phyloP scores from a whole-genome alignment of 2,329 filamentous ascomycete species.

The Ophiosphaerella narmari region DNA sequence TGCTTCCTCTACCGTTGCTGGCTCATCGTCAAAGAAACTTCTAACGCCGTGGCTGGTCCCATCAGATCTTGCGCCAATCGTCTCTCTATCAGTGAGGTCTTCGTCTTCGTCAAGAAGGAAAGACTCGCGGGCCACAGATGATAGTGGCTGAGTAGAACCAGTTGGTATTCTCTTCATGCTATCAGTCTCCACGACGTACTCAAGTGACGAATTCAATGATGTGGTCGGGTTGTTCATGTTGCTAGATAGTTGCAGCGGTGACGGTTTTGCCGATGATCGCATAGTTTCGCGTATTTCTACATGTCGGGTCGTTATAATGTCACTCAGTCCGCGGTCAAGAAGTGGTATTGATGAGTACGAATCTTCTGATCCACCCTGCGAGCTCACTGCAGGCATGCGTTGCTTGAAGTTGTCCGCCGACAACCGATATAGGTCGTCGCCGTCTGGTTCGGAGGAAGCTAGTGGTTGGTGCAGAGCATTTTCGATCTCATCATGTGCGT shows the following conservation, averaged over 20 bases:
- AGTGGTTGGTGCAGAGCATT: constrained; percentile 35
- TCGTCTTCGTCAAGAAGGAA: constrained; percentile 60
- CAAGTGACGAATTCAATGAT: constrained; percentile 56
- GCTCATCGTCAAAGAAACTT: constrained; percentile 57
- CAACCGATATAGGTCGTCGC: constrained; percentile 37
- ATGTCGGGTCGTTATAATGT: constrained; percentile 22
- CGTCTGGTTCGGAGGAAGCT: constrained; percentile 31
- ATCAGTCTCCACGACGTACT: constrained; percentile 57
- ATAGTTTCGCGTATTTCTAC: constrained; percentile 51
- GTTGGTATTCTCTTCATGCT: constrained; percentile 55
- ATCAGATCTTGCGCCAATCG: constrained; percentile 54
- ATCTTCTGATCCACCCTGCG: constrained; percentile 65
- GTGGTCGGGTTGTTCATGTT: constrained; percentile 20
- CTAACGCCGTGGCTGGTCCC: constrained; percentile 47
- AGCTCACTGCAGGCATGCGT: constrained; percentile 35
- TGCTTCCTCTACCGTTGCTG: constrained; percentile 40
- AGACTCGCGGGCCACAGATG: constrained; percentile 43
- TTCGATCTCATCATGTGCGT: constrained; percentile 24
- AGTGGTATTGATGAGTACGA: constrained; percentile 80
- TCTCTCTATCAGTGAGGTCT: constrained; percentile 59
- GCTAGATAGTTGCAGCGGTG: constrained; percentile 35
- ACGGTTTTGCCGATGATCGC: constrained; percentile 50
- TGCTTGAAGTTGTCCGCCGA: constrained; percentile 38
- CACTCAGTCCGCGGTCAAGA: constrained; percentile 65
- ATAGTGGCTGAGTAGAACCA: constrained; percentile 48